Conservation (phyloP, 768 basidiomycete species). For the Multifurca ochricompacta region DNA sequence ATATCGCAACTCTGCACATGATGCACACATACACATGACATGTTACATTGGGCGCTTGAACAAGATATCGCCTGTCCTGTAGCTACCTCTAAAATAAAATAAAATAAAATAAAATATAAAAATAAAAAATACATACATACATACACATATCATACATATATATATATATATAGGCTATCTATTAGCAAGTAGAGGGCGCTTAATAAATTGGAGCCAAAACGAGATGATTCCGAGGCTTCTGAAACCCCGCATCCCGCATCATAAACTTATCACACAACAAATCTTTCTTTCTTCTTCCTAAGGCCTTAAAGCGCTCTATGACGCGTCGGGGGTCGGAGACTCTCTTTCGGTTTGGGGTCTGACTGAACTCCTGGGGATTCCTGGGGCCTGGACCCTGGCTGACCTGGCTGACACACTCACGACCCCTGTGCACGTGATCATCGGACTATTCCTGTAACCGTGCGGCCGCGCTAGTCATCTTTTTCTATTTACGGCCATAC, state of each 20-base stretch:
- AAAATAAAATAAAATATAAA: no score
- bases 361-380: no score
- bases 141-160: no score
- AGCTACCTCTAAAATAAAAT: no score
- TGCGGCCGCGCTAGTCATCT: neutral
- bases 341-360: neutral
- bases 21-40: neutral
- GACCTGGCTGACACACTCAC: neutral
- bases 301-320: neutral
- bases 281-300: neutral
- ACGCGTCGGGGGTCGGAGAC: neutral
- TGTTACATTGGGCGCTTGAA: neutral
- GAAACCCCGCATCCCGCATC: slow-evolving; percentile 1
- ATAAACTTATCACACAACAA: no score
- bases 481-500: no score
- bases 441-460: neutral
- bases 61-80: neutral
- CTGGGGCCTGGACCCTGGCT: neutral
- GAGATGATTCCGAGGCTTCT: neutral
- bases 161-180: no score
- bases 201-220: neutral
- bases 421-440: neutral
- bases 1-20: neutral
- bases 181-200: no score
- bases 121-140: no score